Percentiles rank a stretch among this genome's conserved stretches.
phyloP scores from a whole-genome alignment of 2,329 filamentous ascomycete species.

The Rhinocladiella mackenziei region DNA sequence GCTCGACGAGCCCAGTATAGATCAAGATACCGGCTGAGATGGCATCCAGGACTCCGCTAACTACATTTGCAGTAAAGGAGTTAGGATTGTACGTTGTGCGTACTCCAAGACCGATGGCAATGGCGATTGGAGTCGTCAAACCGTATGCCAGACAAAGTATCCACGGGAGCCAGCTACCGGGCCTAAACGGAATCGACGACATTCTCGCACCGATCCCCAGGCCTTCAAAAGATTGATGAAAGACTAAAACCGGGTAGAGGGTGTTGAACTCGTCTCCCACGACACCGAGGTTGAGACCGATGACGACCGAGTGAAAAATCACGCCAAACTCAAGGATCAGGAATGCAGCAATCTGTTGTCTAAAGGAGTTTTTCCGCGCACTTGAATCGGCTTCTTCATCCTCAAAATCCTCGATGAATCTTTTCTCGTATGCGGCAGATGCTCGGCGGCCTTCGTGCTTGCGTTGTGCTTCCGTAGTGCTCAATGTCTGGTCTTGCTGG shows the following conservation, averaged over 20 bases:
- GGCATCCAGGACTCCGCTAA: conserved; percentile 47
- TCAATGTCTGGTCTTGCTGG: conserved; percentile 3
- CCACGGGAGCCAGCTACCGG: conserved; percentile 48
- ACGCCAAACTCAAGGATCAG: conserved; percentile 57
- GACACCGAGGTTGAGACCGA: conserved; percentile 60
- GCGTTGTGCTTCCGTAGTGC: conserved; percentile 1
- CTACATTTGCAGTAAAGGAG: conserved; percentile 42
- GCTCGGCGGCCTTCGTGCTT: conserved; percentile 15
- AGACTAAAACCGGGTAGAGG: conserved; percentile 58
- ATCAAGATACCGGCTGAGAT: conserved; percentile 49
- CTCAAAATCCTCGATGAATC: conserved; percentile 9
- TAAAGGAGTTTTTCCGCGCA: conserved; percentile 35
- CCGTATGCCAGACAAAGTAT: conserved; percentile 48
- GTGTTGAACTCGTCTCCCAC: conserved; percentile 54
- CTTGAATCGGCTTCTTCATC: conserved; percentile 23
- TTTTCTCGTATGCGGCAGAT: conserved; percentile 9
- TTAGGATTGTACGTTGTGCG: conserved; percentile 43
- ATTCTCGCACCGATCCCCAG: conserved; percentile 60
- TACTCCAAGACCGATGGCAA: conserved; percentile 49
- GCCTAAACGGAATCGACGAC: conserved; percentile 52
- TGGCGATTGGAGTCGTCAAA: conserved; percentile 50
- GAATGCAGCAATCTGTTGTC: conserved; percentile 40
- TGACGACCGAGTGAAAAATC: conserved; percentile 62
- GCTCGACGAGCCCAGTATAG: conserved; percentile 50
- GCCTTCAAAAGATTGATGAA: conserved; percentile 62